Conservation (phyloP, 805 yeast genomes). For the Wickerhamomyces alni region DNA sequence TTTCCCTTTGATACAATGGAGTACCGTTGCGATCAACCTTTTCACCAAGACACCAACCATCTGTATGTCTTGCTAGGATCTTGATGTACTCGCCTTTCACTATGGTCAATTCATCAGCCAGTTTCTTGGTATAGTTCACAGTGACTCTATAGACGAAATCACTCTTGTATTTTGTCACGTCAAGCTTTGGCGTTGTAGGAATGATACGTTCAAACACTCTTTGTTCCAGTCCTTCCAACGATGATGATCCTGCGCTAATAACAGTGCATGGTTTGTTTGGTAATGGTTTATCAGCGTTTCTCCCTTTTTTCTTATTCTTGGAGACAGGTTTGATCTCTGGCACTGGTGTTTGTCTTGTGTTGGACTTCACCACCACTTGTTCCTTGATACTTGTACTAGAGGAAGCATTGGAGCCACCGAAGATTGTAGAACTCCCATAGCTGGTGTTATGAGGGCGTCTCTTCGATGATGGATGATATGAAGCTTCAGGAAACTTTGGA, state of each 20-base stretch:
- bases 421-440: neutral
- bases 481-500: conserved; percentile 18
- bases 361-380: conserved; percentile 11
- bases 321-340: conserved; percentile 14
- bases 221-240: conserved; percentile 17
- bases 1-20: conserved; percentile 3
- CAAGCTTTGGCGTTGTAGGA: conserved; percentile 17
- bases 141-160: conserved; percentile 17
- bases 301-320: neutral
- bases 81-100: conserved; percentile 26
- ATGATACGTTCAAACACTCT: conserved; percentile 12
- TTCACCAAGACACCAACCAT: conserved; percentile 40
- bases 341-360: conserved; percentile 3
- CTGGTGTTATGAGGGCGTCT: conserved; percentile 1
- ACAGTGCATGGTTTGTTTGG: conserved; percentile 15
- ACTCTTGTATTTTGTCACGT: conserved; percentile 6
- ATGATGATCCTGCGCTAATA: conserved; percentile 2
- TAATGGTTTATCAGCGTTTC: conserved; percentile 14
- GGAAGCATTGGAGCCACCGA: neutral
- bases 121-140: conserved; percentile 23
- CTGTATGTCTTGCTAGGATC: conserved; percentile 34
- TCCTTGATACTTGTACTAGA: conserved; percentile 3
- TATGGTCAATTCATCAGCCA: conserved; percentile 32
- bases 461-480: conserved; percentile 5
- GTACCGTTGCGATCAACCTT: conserved; percentile 24